Conservation (phyloP, 1,284 basidiomycete genomes). For the Irpex sp. region DNA sequence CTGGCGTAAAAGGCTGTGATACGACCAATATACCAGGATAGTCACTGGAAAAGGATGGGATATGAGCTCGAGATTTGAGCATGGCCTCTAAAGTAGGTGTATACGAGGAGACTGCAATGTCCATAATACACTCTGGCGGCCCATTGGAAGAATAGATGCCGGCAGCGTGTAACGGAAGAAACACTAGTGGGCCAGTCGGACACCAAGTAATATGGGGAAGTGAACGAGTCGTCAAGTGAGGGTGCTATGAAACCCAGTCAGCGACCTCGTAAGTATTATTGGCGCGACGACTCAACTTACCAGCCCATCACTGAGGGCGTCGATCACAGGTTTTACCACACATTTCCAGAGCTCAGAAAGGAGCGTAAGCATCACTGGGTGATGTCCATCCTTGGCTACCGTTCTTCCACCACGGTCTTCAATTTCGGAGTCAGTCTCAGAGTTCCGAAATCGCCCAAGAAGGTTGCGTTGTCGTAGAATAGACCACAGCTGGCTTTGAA, state of each 20-base stretch:
- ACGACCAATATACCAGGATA: background rate
- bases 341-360: background rate
- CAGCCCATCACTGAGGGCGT: background rate
- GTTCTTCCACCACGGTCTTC: background rate
- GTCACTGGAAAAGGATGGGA: background rate
- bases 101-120: background rate
- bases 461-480: background rate
- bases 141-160: background rate
- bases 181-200: background rate
- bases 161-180: background rate
- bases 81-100: background rate
- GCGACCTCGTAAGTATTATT: background rate
- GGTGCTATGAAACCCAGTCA: background rate
- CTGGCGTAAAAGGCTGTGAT: background rate
- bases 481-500: background rate
- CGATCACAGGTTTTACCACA: background rate
- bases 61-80: background rate
- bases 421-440: background rate
- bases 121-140: background rate
- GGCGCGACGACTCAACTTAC: no score
- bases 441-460: background rate
- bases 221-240: background rate
- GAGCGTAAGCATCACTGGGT: background rate
- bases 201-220: background rate
- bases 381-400: no score